These are phyloP conservation scores for Phalaenopsis aphrodite DNA, from an alignment of 106 monocot species.

Conservation along the genomic window DNA sequence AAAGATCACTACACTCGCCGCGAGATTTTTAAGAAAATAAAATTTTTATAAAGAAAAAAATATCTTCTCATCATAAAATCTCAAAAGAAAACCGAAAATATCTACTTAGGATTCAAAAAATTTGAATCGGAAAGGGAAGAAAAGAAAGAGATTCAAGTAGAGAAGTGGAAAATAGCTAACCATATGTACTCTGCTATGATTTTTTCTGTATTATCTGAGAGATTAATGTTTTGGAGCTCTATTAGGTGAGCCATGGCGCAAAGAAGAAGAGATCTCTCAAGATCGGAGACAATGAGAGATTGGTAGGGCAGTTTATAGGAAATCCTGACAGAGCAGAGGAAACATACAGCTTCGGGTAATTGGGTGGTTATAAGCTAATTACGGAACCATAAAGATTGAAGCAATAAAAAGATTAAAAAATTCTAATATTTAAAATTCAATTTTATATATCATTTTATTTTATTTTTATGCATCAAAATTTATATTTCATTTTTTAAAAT, in stretches of 20 bases:
- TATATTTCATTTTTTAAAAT: too few species aligned
- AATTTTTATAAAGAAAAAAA: too few species aligned
- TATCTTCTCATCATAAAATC: not conserved
- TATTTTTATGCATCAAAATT: too few species aligned
- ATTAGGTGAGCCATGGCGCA: not conserved
- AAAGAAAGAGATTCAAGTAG: not conserved
- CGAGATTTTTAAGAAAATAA: not conserved
- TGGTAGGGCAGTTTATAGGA: not conserved
- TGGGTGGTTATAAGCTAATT: too few species aligned
- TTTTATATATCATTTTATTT: too few species aligned
- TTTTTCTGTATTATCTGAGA: not conserved
- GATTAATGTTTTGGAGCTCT: not conserved
- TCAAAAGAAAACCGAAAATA: not conserved
- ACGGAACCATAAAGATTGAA: too few species aligned
- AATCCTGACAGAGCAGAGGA: too few species aligned
- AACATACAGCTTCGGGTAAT: too few species aligned
- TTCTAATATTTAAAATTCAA: too few species aligned
- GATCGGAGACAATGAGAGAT: not conserved
- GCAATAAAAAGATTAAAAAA: too few species aligned
- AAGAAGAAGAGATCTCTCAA: not conserved
- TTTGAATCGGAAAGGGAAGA: not conserved
- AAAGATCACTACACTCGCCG: not conserved
- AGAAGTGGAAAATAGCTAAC: not conserved
- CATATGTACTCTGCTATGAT: slow-evolving; percentile 4
- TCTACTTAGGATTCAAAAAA: not conserved